A percentile compares a stretch with the other conserved stretches of the same genome.
These are phyloP conservation scores for Aspergillus carbonarius DNA, from an alignment of 2,329 filamentous ascomycete genomes.

Conservation along the genomic window DNA sequence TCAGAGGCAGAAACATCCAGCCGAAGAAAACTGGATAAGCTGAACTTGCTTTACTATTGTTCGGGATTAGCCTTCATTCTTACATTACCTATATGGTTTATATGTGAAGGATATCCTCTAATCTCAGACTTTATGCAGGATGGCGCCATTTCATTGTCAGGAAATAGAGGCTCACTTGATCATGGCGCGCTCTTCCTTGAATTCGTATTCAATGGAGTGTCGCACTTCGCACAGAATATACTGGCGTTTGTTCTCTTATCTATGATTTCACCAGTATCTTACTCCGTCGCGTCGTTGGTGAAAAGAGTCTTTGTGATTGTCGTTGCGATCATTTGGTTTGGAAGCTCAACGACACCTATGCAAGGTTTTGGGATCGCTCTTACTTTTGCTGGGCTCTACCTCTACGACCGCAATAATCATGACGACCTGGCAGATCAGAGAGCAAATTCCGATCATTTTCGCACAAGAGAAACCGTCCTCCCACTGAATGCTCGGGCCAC, in stretches of 20 bases:
- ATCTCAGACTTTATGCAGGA: conserved; percentile 76
- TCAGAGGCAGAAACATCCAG: conserved; percentile 63
- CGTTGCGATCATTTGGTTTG: conserved; percentile 94
- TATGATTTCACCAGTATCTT: conserved; percentile 93
- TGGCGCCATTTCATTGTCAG: conserved; percentile 72
- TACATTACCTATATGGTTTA: conserved; percentile 89
- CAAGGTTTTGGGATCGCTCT: conserved; percentile 83
- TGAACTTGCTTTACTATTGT: conserved; percentile 96
- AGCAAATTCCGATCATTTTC: conserved; percentile 63
- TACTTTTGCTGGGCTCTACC: conserved; percentile 88
- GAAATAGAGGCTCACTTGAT: conserved; percentile 70
- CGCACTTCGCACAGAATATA: conserved; percentile 96
- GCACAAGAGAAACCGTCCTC: conserved; percentile 63
- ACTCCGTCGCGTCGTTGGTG: conserved; percentile 92
- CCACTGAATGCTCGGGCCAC: conserved; percentile 56
- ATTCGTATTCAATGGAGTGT: conserved; percentile 94
- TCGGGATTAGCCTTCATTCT: conserved; percentile 87
- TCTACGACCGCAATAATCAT: conserved; percentile 91
- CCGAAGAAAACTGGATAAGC: conserved; percentile 84
- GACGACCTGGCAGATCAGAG: conserved; percentile 83
- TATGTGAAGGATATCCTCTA: conserved; percentile 78
- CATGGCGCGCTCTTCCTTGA: conserved; percentile 68
- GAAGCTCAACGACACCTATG: conserved; percentile 77
- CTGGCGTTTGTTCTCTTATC: conserved; percentile 90
- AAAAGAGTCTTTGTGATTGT: conserved; percentile 97